Base-by-base conservation (phyloP, 345 rosid species). In the Gossypium anomalum region DNA sequence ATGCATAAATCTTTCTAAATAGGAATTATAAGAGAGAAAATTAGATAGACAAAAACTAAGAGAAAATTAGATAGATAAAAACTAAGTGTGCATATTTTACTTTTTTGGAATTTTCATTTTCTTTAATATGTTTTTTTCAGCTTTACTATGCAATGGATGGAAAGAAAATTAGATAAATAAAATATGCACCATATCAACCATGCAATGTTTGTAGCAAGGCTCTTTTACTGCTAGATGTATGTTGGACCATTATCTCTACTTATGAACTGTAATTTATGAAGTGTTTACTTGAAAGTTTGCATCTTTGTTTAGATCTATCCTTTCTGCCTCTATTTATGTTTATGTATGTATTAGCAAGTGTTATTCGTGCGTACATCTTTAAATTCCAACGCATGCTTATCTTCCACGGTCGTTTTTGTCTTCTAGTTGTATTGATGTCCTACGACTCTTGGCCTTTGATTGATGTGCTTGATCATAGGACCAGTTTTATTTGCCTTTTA, bases 191-290 rank as follows among this genome's bases (percentile, higher is more conserved):
- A 4, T 4, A 73, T 78, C 86, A 73, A 81, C 85, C 69, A 51
- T 82, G 81, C 86, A 80, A 78, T 85, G 79, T 79, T 83, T 82
- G 81, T 88, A 83, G 80, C 83, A 82, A 78, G 84, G 86, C 83
- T 83, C 87, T 82, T 78, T 81, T 82, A 71, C 86, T 84, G 78
- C 87, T 81, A 61, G 83, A 85, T 90, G 90, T 86, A 81, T 88
- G 90, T 85, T 76, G 82, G 83, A 81, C 79, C 80, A 78, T 78
- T 78, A 52, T 75, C 78, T 82, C 34, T 79, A 75, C 80, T 82
- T 80, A 60, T 80, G 56, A 44, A 27, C 74, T 53, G 58, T 78
- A 75, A 59, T 72, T 70, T 73, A 76, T 71, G 12, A 68, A 78
- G 52, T 73, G 73, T 67, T 38, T 44, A 67, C 62, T 78, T 73